These are phyloP conservation scores for Furcasterigmium furcatum DNA, from an alignment of 2,329 filamentous ascomycete species.

Conservation along the genomic window DNA sequence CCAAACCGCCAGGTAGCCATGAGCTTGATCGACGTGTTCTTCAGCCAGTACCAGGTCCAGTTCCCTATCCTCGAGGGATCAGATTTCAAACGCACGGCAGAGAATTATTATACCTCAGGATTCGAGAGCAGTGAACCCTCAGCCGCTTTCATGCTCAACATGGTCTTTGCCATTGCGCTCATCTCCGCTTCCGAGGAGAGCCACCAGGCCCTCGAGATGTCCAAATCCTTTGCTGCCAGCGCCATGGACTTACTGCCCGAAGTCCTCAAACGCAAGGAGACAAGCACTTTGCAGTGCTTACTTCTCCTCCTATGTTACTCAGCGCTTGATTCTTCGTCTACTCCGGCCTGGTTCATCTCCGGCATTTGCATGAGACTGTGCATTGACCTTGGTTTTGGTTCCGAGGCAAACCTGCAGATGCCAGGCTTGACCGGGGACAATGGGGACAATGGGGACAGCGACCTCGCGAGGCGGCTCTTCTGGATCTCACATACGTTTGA, in stretches of 20 bases:
- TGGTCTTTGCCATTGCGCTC: conserved; percentile 14
- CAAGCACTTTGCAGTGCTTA: conserved; percentile 16
- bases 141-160: conserved; percentile 16
- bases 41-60: conserved; percentile 16
- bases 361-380: conserved; percentile 18
- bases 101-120: not conserved
- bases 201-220: conserved; percentile 11
- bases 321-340: conserved; percentile 12
- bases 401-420: conserved; percentile 11
- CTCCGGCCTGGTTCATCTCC: conserved; percentile 18
- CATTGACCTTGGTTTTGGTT: conserved; percentile 17
- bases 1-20: conserved; percentile 13
- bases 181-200: conserved; percentile 14
- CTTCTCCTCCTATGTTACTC: conserved; percentile 15
- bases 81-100: conserved; percentile 8
- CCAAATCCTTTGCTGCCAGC: conserved; percentile 11
- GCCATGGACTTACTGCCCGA: conserved; percentile 13
- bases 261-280: conserved; percentile 15
- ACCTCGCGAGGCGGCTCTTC: conserved; percentile 3
- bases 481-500: too few relatives aligned
- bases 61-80: conserved; percentile 16
- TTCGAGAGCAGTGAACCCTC: conserved; percentile 3
- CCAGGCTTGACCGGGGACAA: not conserved
- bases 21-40: conserved; percentile 15
- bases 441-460: conserved; percentile 11